Base-by-base conservation (phyloP, 257 asterid species). In the Forsythia viridissima region DNA sequence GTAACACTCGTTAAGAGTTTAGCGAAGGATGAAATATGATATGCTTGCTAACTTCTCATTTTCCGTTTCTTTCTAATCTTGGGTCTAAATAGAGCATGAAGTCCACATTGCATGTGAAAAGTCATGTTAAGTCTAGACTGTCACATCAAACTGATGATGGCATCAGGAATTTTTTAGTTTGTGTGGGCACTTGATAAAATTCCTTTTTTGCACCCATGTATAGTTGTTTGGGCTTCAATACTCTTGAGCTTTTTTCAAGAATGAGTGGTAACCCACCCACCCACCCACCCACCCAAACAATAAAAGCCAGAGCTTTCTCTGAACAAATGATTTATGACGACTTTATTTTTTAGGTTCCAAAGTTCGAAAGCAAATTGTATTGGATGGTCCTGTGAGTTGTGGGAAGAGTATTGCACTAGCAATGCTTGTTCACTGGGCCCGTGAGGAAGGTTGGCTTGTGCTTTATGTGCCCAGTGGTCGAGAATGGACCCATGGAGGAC, bases 391-490 rank as follows among this genome's bases (percentile, higher is more conserved):
- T 76, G 86, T 86, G 65, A 91, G 98, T 80, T 90, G 94, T 73
- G 99, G 99, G 70, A 96, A 96, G 91, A 96, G 98, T 81, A 91
- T 92, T 77, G 88, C 94, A 71, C 94, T 96, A 63, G 97, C 98
- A 73, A 92, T 96, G 97, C 97, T 96, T 77, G 97, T 96, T 81
- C 81, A 88, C 72, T 96, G 99, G 98, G 99, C 99, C 16, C 97
- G 99, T 61, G 82, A 75, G 82, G 98, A 96, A 89, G 99, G 98
- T 41, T 96, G 99, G 99, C 88, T 96, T 81, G 99, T 96, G 85
- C 80, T 96, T 43, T 96, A 93, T 84, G 96, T 89, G 63, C 97
- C 99, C 71, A 86, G 68, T 77, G 97, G 97, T 82, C 89, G 84
- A 85, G 92, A 92, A 15, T 96, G 99, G 99, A 92, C 98, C 37